Percentiles rank a stretch among this genome's conserved stretches.
These are phyloP conservation scores for Talaromyces proteolyticus DNA, from an alignment of 495 filamentous ascomycete genomes.

Conservation along the genomic window DNA sequence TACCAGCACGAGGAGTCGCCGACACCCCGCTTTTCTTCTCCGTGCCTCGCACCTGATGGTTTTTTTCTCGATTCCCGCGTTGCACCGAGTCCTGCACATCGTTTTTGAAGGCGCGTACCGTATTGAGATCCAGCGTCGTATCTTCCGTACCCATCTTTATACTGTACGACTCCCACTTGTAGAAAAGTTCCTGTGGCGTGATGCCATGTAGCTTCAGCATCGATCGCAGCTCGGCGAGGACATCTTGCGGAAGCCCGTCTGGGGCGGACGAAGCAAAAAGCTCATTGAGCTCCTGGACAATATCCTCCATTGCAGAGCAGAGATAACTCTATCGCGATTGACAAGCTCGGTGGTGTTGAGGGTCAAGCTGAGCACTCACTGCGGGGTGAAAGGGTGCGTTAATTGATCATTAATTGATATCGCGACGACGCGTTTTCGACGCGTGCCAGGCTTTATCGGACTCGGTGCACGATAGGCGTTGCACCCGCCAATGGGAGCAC, in stretches of 20 bases:
- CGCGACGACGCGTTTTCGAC: too few species aligned
- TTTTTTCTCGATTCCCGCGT: conserved; percentile 57
- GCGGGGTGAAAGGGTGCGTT: conserved; percentile 2
- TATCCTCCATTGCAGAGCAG: conserved; percentile 22
- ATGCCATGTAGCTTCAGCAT: conserved; percentile 79
- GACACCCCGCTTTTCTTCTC: conserved; percentile 53
- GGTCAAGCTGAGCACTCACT: not conserved
- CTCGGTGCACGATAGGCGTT: too few species aligned
- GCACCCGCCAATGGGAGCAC: too few species aligned
- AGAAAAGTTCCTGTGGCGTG: conserved; percentile 76
- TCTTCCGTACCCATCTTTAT: conserved; percentile 84
- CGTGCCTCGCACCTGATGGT: conserved; percentile 43
- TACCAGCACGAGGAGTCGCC: conserved; percentile 60
- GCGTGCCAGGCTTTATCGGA: too few species aligned
- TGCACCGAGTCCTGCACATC: conserved; percentile 81
- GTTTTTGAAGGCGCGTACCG: conserved; percentile 71
- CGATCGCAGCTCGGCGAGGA: conserved; percentile 71
- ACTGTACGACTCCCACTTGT: conserved; percentile 96
- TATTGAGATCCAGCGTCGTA: conserved; percentile 61
- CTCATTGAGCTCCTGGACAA: conserved; percentile 56
- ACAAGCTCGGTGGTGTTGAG: too few species aligned
- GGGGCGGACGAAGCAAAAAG: conserved; percentile 53
- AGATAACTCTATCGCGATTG: not conserved
- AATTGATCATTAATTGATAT: too few species aligned
- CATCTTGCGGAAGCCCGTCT: conserved; percentile 59